phyloP scores from a whole-genome alignment of 345 rosid species.

The Syzygium oleosum region DNA sequence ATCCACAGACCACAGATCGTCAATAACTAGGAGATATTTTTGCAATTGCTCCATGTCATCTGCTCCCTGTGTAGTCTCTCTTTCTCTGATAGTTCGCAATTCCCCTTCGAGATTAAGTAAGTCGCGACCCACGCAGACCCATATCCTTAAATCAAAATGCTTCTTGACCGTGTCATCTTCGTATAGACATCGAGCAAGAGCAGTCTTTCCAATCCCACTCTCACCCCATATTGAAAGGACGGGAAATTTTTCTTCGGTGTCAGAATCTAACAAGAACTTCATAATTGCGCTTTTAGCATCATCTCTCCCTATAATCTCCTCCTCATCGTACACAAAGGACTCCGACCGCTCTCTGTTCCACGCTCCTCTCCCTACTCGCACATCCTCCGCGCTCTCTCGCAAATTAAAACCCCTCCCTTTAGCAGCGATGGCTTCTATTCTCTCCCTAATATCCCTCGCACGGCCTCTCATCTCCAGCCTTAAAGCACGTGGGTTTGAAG shows the following conservation, averaged over 20 bases:
- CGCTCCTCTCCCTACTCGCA: not conserved
- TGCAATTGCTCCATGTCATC: too few relatives aligned
- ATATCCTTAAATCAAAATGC: too few relatives aligned
- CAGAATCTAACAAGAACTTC: not conserved
- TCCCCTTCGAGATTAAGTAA: rapidly evolving
- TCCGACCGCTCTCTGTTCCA: not conserved
- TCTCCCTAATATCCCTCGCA: not conserved
- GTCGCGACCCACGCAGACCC: rapidly evolving
- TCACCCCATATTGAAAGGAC: not conserved
- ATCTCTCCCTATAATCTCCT: not conserved
- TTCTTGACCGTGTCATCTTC: not conserved
- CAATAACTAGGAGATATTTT: too few relatives aligned
- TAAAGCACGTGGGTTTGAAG: too few relatives aligned
- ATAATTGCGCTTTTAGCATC: not conserved
- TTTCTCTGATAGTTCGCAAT: too few relatives aligned
- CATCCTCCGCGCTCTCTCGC: not conserved
- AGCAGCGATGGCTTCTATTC: not conserved
- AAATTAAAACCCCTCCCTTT: not conserved
- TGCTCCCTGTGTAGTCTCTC: too few relatives aligned
- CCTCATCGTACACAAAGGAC: not conserved
- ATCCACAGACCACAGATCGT: rapidly evolving
- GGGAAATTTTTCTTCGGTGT: not conserved
- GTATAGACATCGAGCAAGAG: too few relatives aligned
- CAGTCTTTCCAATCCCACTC: too few relatives aligned
- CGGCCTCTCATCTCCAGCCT: not conserved